Evolutionary conservation across 2,329 filamentous ascomycete species (phyloP).

Genomic region (Xylaria sp.): DNA sequence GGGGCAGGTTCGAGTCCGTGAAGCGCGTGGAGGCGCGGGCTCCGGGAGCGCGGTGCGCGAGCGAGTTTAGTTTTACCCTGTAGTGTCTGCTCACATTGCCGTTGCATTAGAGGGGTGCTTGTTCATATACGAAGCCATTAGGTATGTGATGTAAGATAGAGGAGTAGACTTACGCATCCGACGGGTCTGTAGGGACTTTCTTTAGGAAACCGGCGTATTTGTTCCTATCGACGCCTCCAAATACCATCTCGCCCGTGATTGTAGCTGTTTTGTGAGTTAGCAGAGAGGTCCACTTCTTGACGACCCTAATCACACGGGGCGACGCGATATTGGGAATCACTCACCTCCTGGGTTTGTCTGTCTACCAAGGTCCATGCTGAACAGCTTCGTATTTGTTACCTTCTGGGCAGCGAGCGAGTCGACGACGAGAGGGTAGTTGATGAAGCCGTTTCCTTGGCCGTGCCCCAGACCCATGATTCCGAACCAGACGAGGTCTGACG

Average conservation of each 20-base stretch:
- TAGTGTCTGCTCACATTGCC: conserved; percentile 44
- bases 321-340: conserved; percentile 23
- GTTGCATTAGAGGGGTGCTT: conserved; percentile 29
- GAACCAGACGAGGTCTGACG: conserved; percentile 60
- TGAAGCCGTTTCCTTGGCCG: conserved; percentile 55
- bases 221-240: conserved; percentile 64
- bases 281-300: not conserved
- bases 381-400: conserved; percentile 61
- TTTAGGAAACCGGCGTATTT: conserved; percentile 62
- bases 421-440: conserved; percentile 64
- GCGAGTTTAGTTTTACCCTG: conserved; percentile 43
- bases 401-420: conserved; percentile 61
- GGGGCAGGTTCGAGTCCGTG: conserved; percentile 45
- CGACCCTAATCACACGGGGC: too few relatives aligned
- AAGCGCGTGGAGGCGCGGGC: conserved; percentile 29
- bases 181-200: conserved; percentile 56
- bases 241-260: conserved; percentile 61
- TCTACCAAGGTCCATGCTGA: conserved; percentile 62
- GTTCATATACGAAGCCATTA: not conserved
- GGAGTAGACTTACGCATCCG: conserved; percentile 47
- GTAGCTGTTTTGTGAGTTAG: conserved; percentile 46
- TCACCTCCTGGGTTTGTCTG: conserved; percentile 44
- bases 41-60: conserved; percentile 40
- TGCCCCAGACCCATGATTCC: conserved; percentile 65
- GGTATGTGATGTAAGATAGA: not conserved